Conservation (phyloP, 2,329 filamentous ascomycete genomes). For the Acrodontium crateriforme region DNA sequence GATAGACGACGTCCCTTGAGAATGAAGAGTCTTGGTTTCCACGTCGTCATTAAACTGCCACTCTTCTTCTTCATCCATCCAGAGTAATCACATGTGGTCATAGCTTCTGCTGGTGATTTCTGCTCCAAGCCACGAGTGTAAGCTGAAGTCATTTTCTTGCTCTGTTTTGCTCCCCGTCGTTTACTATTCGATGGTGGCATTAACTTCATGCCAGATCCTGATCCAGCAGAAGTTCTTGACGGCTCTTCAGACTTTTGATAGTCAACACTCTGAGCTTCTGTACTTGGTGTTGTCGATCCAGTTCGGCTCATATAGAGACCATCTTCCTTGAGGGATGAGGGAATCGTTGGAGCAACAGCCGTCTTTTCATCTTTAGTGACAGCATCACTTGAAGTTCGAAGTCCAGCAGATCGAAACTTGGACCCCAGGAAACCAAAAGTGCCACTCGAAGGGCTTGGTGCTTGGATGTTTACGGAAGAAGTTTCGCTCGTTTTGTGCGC, state of each 20-base stretch:
- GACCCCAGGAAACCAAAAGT: conserved; percentile 23
- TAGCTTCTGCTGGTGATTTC: conserved; percentile 68
- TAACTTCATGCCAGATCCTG: conserved; percentile 23
- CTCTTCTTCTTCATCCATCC: conserved; percentile 99
- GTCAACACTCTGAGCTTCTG: conserved; percentile 32
- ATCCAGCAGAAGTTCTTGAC: conserved; percentile 31
- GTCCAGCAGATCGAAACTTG: conserved; percentile 51
- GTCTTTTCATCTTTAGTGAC: conserved; percentile 42
- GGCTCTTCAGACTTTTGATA: conserved; percentile 20
- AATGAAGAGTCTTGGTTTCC: conserved; percentile 94
- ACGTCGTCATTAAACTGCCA: conserved; percentile 88
- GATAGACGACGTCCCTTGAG: conserved; percentile 80
- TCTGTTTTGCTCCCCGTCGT: conserved; percentile 22
- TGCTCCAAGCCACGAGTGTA: conserved; percentile 78
- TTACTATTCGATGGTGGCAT: conserved; percentile 17
- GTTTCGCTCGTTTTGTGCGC: conserved; percentile 29
- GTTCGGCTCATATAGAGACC: conserved; percentile 57
- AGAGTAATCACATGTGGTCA: conserved; percentile 76
- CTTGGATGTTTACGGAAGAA: conserved; percentile 21
- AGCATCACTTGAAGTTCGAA: conserved; percentile 72
- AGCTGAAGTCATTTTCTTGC: conserved; percentile 89
- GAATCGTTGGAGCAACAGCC: conserved; percentile 21
- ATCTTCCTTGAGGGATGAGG: conserved; percentile 28
- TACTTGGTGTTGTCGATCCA: conserved; percentile 56
- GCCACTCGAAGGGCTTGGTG: conserved; percentile 16